phyloP scores from a whole-genome alignment of 2,329 filamentous ascomycete species.

The Penicillium sp. region DNA sequence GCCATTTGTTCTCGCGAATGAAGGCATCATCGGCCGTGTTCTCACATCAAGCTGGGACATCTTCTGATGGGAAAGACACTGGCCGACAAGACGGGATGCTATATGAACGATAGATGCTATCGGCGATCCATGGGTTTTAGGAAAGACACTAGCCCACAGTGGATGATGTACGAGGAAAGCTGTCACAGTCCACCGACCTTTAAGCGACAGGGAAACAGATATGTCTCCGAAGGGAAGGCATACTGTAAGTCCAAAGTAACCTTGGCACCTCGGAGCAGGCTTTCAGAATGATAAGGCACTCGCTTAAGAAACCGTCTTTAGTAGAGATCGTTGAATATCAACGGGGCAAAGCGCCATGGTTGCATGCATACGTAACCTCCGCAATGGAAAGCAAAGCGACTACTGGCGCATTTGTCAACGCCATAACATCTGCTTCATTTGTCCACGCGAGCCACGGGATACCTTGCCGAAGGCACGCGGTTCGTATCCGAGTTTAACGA shows the following conservation, averaged over 20 bases:
- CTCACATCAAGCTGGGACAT: slow-evolving; percentile 11
- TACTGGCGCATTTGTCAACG: slow-evolving; percentile 4
- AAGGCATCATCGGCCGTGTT: slow-evolving; percentile 9
- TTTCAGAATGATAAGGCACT: slow-evolving; percentile 5
- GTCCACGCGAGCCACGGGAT: slow-evolving; percentile 21
- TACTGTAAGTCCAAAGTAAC: background rate
- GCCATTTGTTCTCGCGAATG: slow-evolving; percentile 5
- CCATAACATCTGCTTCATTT: slow-evolving; percentile 16
- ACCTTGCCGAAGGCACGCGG: background rate
- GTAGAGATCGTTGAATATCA: slow-evolving; percentile 4
- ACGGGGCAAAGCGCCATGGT: slow-evolving; percentile 13
- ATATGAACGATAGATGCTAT: slow-evolving; percentile 1
- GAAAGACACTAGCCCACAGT: background rate
- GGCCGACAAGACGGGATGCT: background rate
- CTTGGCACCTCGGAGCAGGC: background rate
- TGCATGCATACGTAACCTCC: slow-evolving; percentile 7
- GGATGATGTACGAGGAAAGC: background rate
- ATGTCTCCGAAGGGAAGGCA: background rate
- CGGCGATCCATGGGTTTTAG: background rate
- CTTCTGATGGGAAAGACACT: background rate
- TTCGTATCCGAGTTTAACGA: slow-evolving; percentile 3
- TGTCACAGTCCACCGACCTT: background rate
- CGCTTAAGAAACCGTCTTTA: slow-evolving; percentile 9
- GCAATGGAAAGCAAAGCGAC: slow-evolving; percentile 1
- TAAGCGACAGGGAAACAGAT: background rate